phyloP scores from a whole-genome alignment of 352 stramenopile species.

The Globisporangium iwayamae region DNA sequence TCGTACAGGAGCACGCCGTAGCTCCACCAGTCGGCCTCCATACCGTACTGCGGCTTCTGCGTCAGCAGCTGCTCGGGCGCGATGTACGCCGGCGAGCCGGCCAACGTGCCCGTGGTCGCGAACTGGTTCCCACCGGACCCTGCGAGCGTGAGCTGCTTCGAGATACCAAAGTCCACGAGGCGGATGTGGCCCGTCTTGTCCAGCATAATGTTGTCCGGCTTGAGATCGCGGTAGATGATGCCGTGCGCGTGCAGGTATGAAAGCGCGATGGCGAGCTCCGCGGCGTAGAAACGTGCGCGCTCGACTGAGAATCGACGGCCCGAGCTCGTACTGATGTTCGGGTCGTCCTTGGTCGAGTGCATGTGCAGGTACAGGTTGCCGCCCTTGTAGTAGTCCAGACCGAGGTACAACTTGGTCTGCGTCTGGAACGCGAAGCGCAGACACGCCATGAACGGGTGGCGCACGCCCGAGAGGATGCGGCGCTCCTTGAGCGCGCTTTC shows the following conservation, averaged over 20 bases:
- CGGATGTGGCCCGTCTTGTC: conserved; percentile 85
- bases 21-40: conserved; percentile 90
- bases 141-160: conserved; percentile 64
- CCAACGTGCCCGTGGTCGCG: conserved; percentile 64
- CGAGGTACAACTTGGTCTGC: conserved; percentile 77
- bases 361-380: conserved; percentile 86
- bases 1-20: conserved; percentile 89
- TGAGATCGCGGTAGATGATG: conserved; percentile 88
- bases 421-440: conserved; percentile 87
- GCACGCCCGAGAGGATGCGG: conserved; percentile 70
- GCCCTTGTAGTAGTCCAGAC: conserved; percentile 84
- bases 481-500: conserved; percentile 75
- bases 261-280: conserved; percentile 82
- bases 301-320: conserved; percentile 67
- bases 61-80: conserved; percentile 79
- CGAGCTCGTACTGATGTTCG: conserved; percentile 69
- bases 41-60: conserved; percentile 83
- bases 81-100: conserved; percentile 83
- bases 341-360: conserved; percentile 82
- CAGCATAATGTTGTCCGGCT: conserved; percentile 89
- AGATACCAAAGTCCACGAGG: conserved; percentile 89
- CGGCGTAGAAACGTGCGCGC: conserved; percentile 81
- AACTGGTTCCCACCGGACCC: conserved; percentile 33
- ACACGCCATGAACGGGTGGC: conserved; percentile 77
- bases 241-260: conserved; percentile 83